A percentile compares a stretch with the other conserved stretches of the same genome.
phyloP scores from a whole-genome alignment of 2,329 filamentous ascomycete genomes.

The Massarina eburnea region DNA sequence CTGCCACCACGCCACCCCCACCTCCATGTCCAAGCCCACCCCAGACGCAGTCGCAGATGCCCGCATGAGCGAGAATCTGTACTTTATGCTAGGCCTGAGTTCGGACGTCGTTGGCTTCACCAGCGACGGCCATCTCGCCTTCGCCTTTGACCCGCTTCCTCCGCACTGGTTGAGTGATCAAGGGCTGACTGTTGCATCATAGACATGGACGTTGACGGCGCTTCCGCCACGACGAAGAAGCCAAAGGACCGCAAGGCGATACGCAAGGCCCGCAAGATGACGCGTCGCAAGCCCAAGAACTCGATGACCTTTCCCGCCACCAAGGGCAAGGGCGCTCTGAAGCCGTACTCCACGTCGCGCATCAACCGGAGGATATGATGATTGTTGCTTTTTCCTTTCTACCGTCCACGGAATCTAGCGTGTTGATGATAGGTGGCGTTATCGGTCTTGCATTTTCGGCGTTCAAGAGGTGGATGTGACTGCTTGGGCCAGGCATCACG shows the following conservation, averaged over 20 bases:
- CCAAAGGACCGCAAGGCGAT: conserved; percentile 36
- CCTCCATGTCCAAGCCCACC: conserved; percentile 3
- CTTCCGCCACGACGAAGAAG: conserved; percentile 20
- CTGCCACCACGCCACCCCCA: conserved; percentile 11
- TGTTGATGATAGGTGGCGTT: not conserved
- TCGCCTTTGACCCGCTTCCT: conserved; percentile 42
- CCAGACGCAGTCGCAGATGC: conserved; percentile 17
- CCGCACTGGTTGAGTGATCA: conserved; percentile 32
- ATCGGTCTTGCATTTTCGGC: conserved; percentile 6
- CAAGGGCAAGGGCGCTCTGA: conserved; percentile 38
- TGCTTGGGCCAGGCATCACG: conserved; percentile 11
- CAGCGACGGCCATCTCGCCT: conserved; percentile 33
- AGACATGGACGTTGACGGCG: conserved; percentile 46
- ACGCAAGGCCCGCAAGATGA: conserved; percentile 37
- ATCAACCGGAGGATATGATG: conserved; percentile 31
- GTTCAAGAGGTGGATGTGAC: conserved; percentile 18
- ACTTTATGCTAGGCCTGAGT: conserved; percentile 42
- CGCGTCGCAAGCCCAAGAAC: conserved; percentile 42
- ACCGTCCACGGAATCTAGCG: not conserved
- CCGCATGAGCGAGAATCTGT: conserved; percentile 35
- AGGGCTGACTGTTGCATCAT: conserved; percentile 34
- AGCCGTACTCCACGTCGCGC: conserved; percentile 34
- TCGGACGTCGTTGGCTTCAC: conserved; percentile 45
- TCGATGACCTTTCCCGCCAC: conserved; percentile 41
- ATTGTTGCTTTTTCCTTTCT: conserved; percentile 1